These are phyloP conservation scores for Trypanosoma cruzi DNA, from an alignment of 208 protist species.

Conservation along the genomic window DNA sequence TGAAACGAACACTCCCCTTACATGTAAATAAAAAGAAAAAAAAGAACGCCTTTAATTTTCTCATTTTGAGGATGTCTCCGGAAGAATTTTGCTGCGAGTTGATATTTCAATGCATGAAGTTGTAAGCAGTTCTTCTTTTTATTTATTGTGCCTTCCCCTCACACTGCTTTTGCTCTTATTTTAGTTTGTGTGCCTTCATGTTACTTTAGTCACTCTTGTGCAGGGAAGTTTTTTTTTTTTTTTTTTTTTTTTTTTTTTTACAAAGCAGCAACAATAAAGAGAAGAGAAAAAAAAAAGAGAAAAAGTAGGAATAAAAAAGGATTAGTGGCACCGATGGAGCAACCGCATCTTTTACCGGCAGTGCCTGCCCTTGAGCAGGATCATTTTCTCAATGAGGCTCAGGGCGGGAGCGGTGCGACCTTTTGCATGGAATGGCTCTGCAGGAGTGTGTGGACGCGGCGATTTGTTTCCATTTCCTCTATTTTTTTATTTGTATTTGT, in stretches of 20 bases:
- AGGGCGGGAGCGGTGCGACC: not conserved
- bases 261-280: not conserved
- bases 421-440: not conserved
- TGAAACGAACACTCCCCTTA: not conserved
- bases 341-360: not conserved
- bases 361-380: not conserved
- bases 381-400: not conserved
- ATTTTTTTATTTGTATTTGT: constrained; percentile 11
- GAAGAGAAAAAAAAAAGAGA: not conserved
- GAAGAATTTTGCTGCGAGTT: not conserved
- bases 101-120: not conserved
- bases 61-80: not conserved
- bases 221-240: not conserved
- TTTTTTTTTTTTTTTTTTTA: constrained; percentile 13
- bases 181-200: constrained; percentile 11
- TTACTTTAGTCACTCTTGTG: not conserved
- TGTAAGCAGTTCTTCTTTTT: not conserved
- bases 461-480: not conserved
- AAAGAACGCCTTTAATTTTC: not conserved
- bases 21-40: not conserved
- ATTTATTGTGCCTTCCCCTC: not conserved
- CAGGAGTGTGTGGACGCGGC: constrained; percentile 3
- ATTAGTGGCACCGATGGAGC: not conserved
- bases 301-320: not conserved
- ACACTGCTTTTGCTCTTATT: constrained; percentile 3